Evolutionary conservation across 139 green algal species (phyloP), one percentile per base, ranked within the genome.

Genomic region (Picocystis salinarum): DNA sequence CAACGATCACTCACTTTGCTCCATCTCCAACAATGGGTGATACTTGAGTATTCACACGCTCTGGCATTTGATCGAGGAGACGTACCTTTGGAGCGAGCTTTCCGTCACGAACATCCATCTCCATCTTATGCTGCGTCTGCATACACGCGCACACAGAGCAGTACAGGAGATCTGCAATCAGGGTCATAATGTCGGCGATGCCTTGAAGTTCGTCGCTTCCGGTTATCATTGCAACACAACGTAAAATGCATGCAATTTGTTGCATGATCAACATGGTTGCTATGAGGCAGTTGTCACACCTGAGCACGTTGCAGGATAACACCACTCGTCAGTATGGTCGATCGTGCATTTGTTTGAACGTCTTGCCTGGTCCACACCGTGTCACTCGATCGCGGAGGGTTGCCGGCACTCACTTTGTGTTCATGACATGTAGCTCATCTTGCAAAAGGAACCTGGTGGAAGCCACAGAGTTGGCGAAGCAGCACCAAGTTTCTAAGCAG

Each of bases 361-460:
- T n/a, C n/a, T n/a, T n/a, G n/a, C n/a, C n/a, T n/a, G n/a, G n/a
- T n/a, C n/a, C n/a, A n/a, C n/a, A n/a, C n/a, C n/a, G n/a, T n/a
- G n/a, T n/a, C n/a, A n/a, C n/a, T n/a, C n/a, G n/a, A n/a, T n/a
- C n/a, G n/a, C n/a, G n/a, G n/a, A n/a, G n/a, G n/a, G n/a, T n/a
- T n/a, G n/a, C n/a, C n/a, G n/a, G n/a, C n/a, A n/a, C n/a, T n/a
- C n/a, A n/a, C 40, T 34, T 42, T 3, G 53, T 56, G 46, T 57
- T 62, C 47, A 52, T 26, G 23, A 62, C 29, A 10, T 30, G 40
- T 27, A 54, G 31, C 27, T 64, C 56, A 44, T 64, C 56, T 31
- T 69, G 59, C 0, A 69, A 18, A 26, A 69, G 40, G 40, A 59
- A 69, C 15, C 59, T 61, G n/a, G 59, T 71, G 19, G 52, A 17